A percentile compares a stretch with the other conserved stretches of the same genome.
Conservation (phyloP, 768 basidiomycete species). For the Leccinum sublutescens region DNA sequence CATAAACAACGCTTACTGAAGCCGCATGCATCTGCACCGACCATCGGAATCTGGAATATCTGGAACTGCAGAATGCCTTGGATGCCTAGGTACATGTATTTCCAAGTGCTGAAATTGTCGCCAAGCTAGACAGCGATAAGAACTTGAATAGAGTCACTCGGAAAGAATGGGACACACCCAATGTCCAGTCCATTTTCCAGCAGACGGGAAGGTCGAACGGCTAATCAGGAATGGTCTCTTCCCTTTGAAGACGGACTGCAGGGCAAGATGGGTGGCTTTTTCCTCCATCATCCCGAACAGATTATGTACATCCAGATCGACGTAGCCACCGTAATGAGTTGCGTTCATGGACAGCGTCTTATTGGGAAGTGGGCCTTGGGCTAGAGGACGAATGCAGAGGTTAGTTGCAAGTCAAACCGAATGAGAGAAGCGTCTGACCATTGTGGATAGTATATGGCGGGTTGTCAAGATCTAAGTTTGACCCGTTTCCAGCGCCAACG, state of each 20-base stretch:
- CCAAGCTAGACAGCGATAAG: conserved; percentile 47
- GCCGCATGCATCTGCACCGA: conserved; percentile 67
- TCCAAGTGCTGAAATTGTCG: conserved; percentile 76
- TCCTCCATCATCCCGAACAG: conserved; percentile 73
- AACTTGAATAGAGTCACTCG: neutral
- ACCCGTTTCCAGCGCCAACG: conserved; percentile 48
- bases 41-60: conserved; percentile 80
- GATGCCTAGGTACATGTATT: conserved; percentile 66
- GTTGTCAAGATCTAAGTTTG: conserved; percentile 47
- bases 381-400: conserved; percentile 29
- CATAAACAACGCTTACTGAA: conserved; percentile 22
- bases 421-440: conserved; percentile 36
- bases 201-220: conserved; percentile 65
- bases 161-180: conserved; percentile 43
- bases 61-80: conserved; percentile 82
- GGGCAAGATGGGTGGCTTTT: conserved; percentile 58
- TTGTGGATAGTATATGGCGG: conserved; percentile 76
- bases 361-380: conserved; percentile 48
- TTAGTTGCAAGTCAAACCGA: neutral
- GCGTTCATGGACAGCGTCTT: conserved; percentile 70
- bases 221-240: conserved; percentile 71
- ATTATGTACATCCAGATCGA: conserved; percentile 69
- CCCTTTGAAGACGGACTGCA: conserved; percentile 51
- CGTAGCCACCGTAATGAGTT: conserved; percentile 59
- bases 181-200: conserved; percentile 71